Evolutionary conservation across 176 grass and related monocot genomes (phyloP), one percentile per base, ranked within the genome.

Genomic region (Musa itinerans): DNA sequence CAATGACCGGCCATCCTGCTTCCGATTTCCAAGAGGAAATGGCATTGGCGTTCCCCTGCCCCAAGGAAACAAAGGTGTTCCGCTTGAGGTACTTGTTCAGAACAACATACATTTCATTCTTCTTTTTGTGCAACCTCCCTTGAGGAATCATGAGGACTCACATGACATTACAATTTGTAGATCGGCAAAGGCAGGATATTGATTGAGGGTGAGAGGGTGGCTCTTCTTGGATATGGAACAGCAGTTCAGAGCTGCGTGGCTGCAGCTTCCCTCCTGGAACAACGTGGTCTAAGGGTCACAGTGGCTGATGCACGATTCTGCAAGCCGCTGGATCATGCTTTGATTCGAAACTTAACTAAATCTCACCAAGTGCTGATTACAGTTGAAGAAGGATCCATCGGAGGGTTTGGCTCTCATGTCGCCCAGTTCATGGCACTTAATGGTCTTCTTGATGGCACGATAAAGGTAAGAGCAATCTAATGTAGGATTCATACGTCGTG

Each of bases 311-410:
- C 84, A 8, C 81, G 95, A 75, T 98, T 94, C 83, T 98, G 95
- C 87, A 98, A 98, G 80, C 95, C 95, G 5, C 79, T 98, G 76
- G 95, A 98, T 83, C 88, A 87, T 11, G 63, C 78, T 9, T 86
- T 98, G 53, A 93, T 98, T 75, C 87, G 90, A 78, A 91, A 86
- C 66, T 68, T 98, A 55, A 80, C 86, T 43, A 94, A 79, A 71
- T 78, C 65, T 55, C 95, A 98, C 83, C 88, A 98, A 80, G 90
- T 98, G 54, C 62, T 98, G 70, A 86, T 98, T 80, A 98, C 90
- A 67, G 88, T 98, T 24, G 95, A 98, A 84, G 95, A 98, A 87
- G 95, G 95, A 8, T 94, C 95, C 67, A 98, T 93, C 19, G 95
- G 95, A 1, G 95, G 95, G 3, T 98, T 98, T 73, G 86, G 95